A percentile compares a stretch with the other conserved stretches of the same genome.
phyloP scores from a whole-genome alignment of 2,329 filamentous ascomycete genomes.

The Trichophaea hybrida region DNA sequence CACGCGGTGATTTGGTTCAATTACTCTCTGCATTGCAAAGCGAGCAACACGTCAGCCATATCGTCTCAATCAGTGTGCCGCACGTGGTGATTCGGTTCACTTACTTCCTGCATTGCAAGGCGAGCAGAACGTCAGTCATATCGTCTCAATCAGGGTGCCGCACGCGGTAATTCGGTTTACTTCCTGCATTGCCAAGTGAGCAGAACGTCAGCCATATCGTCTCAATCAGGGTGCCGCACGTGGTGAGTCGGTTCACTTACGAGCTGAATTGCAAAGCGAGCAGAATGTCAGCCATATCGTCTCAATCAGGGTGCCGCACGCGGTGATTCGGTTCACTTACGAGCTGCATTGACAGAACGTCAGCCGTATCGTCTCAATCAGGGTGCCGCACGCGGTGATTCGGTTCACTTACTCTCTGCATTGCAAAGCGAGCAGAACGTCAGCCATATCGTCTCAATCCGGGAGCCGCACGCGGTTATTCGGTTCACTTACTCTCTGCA shows the following conservation, averaged over 20 bases:
- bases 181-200: no score
- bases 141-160: neutral
- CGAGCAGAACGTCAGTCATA: neutral
- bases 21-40: neutral
- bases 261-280: neutral
- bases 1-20: neutral
- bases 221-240: no score
- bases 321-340: neutral
- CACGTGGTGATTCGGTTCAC: neutral
- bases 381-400: no score
- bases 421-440: neutral
- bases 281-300: neutral
- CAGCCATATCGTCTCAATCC: neutral
- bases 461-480: neutral
- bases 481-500: neutral
- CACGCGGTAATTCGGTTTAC: neutral
- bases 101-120: neutral
- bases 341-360: neutral
- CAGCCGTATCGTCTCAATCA: neutral
- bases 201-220: no score
- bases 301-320: neutral
- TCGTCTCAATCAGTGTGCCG: neutral
- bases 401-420: neutral
- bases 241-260: neutral
- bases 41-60: neutral